Percentiles rank a stretch among this genome's conserved stretches.
phyloP scores from a whole-genome alignment of 2,329 filamentous ascomycete species.

The Paraphaeosphaeria minitans region DNA sequence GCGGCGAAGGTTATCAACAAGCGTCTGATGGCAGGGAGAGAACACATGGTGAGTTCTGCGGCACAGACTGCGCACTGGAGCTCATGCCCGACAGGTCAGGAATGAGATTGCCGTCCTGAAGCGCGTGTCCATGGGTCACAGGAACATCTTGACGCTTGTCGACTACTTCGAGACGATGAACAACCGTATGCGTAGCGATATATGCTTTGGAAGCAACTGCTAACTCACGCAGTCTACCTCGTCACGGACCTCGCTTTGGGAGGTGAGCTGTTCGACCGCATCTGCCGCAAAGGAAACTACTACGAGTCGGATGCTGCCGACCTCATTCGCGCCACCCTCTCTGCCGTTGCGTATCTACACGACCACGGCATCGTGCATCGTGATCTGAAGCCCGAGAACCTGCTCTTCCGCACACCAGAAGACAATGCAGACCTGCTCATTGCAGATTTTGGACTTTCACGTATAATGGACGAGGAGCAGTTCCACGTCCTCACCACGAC shows the following conservation, averaged over 20 bases:
- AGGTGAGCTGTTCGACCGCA: conserved; percentile 96
- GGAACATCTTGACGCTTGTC: conserved; percentile 95
- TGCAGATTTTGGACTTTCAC: conserved; percentile 91
- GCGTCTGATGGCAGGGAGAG: conserved; percentile 91
- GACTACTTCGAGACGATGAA: conserved; percentile 99
- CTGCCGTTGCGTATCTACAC: conserved; percentile 97
- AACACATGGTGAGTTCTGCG: conserved; percentile 82
- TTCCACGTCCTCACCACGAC: conserved; percentile 98
- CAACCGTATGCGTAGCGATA: conserved; percentile 66
- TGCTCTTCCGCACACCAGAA: conserved; percentile 94
- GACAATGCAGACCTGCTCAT: conserved; percentile 97
- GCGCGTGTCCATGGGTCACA: conserved; percentile 97
- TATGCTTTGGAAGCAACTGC: not conserved
- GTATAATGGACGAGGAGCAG: conserved; percentile 99
- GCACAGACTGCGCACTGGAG: not conserved
- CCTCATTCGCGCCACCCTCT: conserved; percentile 90
- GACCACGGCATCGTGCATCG: conserved; percentile 98
- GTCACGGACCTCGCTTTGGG: conserved; percentile 96
- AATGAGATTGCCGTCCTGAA: conserved; percentile 99
- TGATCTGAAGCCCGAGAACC: conserved; percentile 95
- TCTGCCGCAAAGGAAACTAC: conserved; percentile 97
- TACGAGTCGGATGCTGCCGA: conserved; percentile 97
- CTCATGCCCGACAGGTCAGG: conserved; percentile 66
- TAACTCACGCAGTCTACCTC: conserved; percentile 71
- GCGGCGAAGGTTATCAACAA: conserved; percentile 99